These are phyloP conservation scores for Nemania sp. DNA, from an alignment of 2,329 filamentous ascomycete species.

Conservation along the genomic window DNA sequence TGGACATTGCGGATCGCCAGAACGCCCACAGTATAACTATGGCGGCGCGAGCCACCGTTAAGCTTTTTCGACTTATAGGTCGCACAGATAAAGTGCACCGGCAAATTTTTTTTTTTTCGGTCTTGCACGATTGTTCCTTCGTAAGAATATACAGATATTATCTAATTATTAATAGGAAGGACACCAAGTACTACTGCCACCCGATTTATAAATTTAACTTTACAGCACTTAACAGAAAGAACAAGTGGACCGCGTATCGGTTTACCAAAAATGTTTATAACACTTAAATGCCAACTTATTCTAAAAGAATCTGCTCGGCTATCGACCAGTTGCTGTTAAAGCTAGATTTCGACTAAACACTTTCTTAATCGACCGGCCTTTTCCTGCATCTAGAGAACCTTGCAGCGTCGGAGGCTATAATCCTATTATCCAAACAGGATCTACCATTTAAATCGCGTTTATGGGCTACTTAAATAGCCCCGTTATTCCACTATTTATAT, in stretches of 20 bases:
- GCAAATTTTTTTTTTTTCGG: constrained; percentile 50
- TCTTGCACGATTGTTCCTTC: constrained; percentile 44
- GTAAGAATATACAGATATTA: constrained; percentile 52
- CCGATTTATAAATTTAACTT: constrained; percentile 44
- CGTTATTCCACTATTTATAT: too few relatives aligned
- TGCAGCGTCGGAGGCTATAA: too few relatives aligned
- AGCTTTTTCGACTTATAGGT: too few relatives aligned
- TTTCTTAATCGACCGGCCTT: constrained; percentile 8
- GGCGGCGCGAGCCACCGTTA: too few relatives aligned
- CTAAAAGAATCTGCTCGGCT: constrained; percentile 44
- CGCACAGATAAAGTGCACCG: constrained; percentile 45
- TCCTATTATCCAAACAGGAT: too few relatives aligned
- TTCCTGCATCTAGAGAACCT: too few relatives aligned
- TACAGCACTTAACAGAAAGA: constrained; percentile 38
- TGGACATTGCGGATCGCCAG: too few relatives aligned
- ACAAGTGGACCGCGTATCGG: constrained; percentile 45
- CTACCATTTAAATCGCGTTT: too few relatives aligned
- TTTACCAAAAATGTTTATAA: constrained; percentile 46
- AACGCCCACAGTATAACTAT: too few relatives aligned
- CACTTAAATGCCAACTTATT: constrained; percentile 43
- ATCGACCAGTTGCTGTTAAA: constrained; percentile 41
- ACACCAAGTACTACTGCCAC: constrained; percentile 46
- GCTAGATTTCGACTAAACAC: constrained; percentile 13
- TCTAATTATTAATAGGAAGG: constrained; percentile 41
- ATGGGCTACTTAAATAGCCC: too few relatives aligned